Evolutionary conservation across 495 filamentous ascomycete species (phyloP).

Genomic region (Penicillium odoratum): DNA sequence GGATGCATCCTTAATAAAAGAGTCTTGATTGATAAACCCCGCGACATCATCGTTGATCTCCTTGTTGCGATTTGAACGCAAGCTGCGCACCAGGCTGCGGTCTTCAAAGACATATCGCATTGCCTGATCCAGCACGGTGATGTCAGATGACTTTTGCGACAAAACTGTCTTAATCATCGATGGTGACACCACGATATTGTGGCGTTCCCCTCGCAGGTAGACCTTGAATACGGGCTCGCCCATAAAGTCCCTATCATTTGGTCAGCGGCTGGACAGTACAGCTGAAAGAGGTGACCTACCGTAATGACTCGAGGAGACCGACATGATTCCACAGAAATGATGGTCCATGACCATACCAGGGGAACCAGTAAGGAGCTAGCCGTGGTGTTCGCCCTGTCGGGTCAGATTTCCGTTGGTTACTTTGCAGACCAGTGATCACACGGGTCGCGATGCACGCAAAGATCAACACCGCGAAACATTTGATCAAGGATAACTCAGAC

Average conservation of each 20-base stretch:
- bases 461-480: slow-evolving; percentile 24
- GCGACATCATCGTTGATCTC: slow-evolving; percentile 37
- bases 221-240: slow-evolving; percentile 53
- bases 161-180: slow-evolving; percentile 48
- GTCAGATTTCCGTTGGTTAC: slow-evolving; percentile 20
- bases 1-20: slow-evolving; percentile 42
- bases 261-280: slow-evolving; percentile 15
- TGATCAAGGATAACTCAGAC: slow-evolving; percentile 26
- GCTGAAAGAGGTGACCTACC: slow-evolving; percentile 31
- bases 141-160: slow-evolving; percentile 33
- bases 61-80: slow-evolving; percentile 33
- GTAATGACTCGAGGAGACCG: slow-evolving; percentile 37
- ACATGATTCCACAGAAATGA: slow-evolving; percentile 48
- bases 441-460: slow-evolving; percentile 43
- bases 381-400: slow-evolving; percentile 34
- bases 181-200: slow-evolving; percentile 53
- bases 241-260: slow-evolving; percentile 31
- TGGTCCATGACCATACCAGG: slow-evolving; percentile 54
- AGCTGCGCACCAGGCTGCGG: slow-evolving; percentile 29
- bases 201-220: slow-evolving; percentile 47
- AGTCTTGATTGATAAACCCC: slow-evolving; percentile 43
- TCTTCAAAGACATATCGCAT: slow-evolving; percentile 54
- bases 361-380: slow-evolving; percentile 59
- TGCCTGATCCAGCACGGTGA: slow-evolving; percentile 38
- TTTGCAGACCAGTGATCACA: slow-evolving; percentile 37